phyloP scores from a whole-genome alignment of 2,329 filamentous ascomycete species.

The Botrytis byssoidea region DNA sequence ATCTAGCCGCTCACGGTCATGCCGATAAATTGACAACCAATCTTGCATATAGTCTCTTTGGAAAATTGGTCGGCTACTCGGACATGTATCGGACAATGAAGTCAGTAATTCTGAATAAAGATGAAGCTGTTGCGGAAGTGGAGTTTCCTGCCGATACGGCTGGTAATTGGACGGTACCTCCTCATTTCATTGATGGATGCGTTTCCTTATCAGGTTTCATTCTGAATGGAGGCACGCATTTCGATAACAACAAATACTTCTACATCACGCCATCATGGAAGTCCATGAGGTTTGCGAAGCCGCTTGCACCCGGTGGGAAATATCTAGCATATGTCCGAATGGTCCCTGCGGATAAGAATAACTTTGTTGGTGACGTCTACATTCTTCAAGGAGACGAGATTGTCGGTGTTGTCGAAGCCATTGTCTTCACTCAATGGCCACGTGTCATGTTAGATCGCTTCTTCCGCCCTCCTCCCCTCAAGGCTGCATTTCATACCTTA shows the following conservation, averaged over 20 bases:
- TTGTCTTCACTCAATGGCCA: constrained; percentile 23
- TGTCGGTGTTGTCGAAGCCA: constrained; percentile 38
- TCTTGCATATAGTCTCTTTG: constrained; percentile 69
- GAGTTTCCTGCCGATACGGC: not conserved
- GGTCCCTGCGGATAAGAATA: constrained; percentile 46
- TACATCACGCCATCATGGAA: not conserved
- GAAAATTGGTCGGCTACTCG: constrained; percentile 54
- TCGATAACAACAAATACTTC: not conserved
- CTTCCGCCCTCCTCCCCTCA: not conserved
- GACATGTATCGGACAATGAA: constrained; percentile 54
- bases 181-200: not conserved
- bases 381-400: constrained; percentile 39
- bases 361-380: constrained; percentile 42
- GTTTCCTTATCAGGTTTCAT: not conserved
- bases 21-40: constrained; percentile 45
- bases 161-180: not conserved
- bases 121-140: not conserved
- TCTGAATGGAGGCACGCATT: not conserved
- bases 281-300: not conserved
- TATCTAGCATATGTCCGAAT: not conserved
- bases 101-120: constrained; percentile 42
- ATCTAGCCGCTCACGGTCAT: not conserved
- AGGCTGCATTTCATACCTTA: not conserved
- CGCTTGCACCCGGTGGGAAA: not conserved
- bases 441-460: not conserved